Conservation (phyloP, 2,329 filamentous ascomycete genomes). For the Zopfia rhizophila region DNA sequence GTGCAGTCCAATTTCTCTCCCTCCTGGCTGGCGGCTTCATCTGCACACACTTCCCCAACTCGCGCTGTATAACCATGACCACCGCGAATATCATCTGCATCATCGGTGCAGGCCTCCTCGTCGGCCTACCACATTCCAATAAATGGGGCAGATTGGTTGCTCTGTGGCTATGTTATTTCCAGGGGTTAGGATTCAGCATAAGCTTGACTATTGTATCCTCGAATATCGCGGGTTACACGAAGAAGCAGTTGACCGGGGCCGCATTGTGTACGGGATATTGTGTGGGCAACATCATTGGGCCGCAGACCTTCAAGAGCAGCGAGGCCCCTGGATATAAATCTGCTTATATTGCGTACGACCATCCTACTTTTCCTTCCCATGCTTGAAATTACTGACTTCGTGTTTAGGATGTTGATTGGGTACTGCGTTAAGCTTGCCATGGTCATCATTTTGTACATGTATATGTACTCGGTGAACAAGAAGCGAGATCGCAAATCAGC, state of each 20-base stretch:
- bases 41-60: constrained; percentile 64
- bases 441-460: constrained; percentile 63
- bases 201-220: constrained; percentile 64
- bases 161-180: constrained; percentile 67
- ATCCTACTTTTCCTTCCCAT: not conserved
- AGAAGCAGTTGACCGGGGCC: constrained; percentile 64
- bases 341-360: constrained; percentile 57
- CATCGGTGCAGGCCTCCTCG: constrained; percentile 62
- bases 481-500: constrained; percentile 61
- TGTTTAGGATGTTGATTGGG: constrained; percentile 63
- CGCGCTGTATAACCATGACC: constrained; percentile 66
- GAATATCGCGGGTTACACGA: constrained; percentile 66
- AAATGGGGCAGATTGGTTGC: constrained; percentile 69
- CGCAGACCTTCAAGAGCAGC: constrained; percentile 62
- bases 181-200: constrained; percentile 65
- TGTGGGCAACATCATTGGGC: constrained; percentile 65
- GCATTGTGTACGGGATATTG: constrained; percentile 65
- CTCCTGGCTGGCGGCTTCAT: constrained; percentile 57
- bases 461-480: constrained; percentile 67
- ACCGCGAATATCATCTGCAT: constrained; percentile 67
- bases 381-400: constrained; percentile 4
- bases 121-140: constrained; percentile 61
- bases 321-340: constrained; percentile 62
- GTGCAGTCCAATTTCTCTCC: constrained; percentile 66
- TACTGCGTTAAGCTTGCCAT: constrained; percentile 64